Base-by-base conservation (phyloP, 768 basidiomycete species). In the Xanthoconium stramineum region DNA sequence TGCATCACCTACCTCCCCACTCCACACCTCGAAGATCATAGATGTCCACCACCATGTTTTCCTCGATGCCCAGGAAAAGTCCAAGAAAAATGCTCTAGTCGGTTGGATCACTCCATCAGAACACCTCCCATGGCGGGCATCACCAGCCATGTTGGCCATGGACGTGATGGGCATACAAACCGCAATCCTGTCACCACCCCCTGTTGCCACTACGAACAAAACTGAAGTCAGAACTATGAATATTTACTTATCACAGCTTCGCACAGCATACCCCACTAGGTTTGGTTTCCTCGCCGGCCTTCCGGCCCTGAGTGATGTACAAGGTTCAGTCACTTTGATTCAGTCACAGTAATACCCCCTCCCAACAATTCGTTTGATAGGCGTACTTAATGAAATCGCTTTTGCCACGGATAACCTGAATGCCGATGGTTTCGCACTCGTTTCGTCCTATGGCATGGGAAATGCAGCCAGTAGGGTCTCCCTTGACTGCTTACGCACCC, bases 1-100 rank as follows among this genome's bases (percentile, higher is more conserved):
- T n/a, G 9, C 47, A 37, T 11, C n/a, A 39, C 9, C 56, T 42
- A 33, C 57, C 32, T 46, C 52, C 45, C 40, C 17, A 28, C 45
- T 12, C 20, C 32, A 49, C 43, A 8, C 15, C 55, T 48, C 54
- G 17, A 65, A 56, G 40, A 64, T 62, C 38, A 59, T 91, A 61
- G 89, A 91, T 67, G 71, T 89, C n/a, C 89, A 91, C 64, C 89
- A 90, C 70, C 89, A 91, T 64, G 82, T 82, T 65, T 89, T 90
- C 62, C 79, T 85, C 3, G 66, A 77, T 15, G 74, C 77, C 46
- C 69, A 83, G 45, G 58, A 77, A 57, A 86, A 88, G 61, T 69
- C 64, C 29, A 71, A 71, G 28, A 69, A 69, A 38, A 83, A 82
- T 56, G 56, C 66, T 12, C 63, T 74, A 12, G 66, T 84, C 20